These are phyloP conservation scores for Fraxinus nigra DNA, from an alignment of 305 asterid species.

Conservation along the genomic window DNA sequence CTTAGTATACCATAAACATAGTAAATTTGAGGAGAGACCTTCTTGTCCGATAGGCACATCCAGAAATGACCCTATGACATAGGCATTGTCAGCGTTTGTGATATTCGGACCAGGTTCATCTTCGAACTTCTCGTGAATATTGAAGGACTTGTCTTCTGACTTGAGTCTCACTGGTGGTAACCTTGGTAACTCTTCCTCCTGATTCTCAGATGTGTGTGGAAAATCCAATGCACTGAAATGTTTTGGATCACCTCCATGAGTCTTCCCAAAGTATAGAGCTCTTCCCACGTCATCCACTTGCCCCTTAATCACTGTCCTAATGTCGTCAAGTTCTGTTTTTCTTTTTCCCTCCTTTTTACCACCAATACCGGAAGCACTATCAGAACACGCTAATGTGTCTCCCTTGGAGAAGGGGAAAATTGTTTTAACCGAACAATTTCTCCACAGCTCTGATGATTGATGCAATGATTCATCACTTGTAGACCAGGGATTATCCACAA, in stretches of 20 bases:
- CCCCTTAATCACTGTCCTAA: slow-evolving; percentile 67
- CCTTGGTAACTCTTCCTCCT: slow-evolving; percentile 90
- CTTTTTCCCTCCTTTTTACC: slow-evolving; percentile 63
- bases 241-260: slow-evolving; percentile 52
- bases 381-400: slow-evolving; percentile 67
- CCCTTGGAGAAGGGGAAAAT: slow-evolving; percentile 58
- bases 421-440: slow-evolving; percentile 72
- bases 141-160: slow-evolving; percentile 79
- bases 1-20: slow-evolving; percentile 14
- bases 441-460: slow-evolving; percentile 51
- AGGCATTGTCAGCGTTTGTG: slow-evolving; percentile 56
- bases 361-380: slow-evolving; percentile 32
- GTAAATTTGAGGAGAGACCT: slow-evolving; percentile 44
- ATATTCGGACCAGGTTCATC: slow-evolving; percentile 67
- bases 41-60: slow-evolving; percentile 97
- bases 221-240: slow-evolving; percentile 51
- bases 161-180: slow-evolving; percentile 87
- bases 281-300: slow-evolving; percentile 89
- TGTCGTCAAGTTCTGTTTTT: slow-evolving; percentile 50
- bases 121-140: slow-evolving; percentile 70
- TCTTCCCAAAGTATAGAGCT: slow-evolving; percentile 65
- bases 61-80: slow-evolving; percentile 82
- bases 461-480: slow-evolving; percentile 41
- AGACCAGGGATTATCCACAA: slow-evolving; percentile 50
- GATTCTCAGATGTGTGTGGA: slow-evolving; percentile 53